phyloP scores from a whole-genome alignment of 345 rosid genomes.

The Laguncularia racemosa region DNA sequence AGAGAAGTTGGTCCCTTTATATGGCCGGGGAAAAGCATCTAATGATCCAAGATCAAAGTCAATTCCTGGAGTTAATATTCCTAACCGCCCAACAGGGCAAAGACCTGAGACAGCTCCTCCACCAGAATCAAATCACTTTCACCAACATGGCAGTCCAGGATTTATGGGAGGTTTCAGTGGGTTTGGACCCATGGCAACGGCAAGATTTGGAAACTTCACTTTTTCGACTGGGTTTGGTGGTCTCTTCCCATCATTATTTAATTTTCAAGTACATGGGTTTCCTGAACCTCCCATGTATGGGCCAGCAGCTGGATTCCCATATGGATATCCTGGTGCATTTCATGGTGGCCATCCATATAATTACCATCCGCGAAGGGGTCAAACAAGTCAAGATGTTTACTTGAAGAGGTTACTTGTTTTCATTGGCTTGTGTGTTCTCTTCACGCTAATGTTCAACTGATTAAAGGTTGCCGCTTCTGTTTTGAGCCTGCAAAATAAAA shows the following conservation, averaged over 20 bases:
- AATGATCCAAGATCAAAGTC: constrained; percentile 86
- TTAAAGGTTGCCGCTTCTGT: too few species aligned
- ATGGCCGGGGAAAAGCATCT: constrained; percentile 88
- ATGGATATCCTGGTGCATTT: constrained; percentile 57
- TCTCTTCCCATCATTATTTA: constrained; percentile 73
- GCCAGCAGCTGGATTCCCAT: constrained; percentile 60
- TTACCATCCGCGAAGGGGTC: constrained; percentile 43
- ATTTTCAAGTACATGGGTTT: constrained; percentile 79
- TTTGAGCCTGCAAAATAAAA: too few species aligned
- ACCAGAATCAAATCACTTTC: constrained; percentile 65
- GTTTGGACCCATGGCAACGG: constrained; percentile 63
- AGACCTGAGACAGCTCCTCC: constrained; percentile 97
- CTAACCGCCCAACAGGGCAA: constrained; percentile 92
- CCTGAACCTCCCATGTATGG: constrained; percentile 81
- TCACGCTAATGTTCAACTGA: constrained; percentile 31
- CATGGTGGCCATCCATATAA: constrained; percentile 68
- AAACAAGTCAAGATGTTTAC: constrained; percentile 71
- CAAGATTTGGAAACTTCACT: constrained; percentile 80
- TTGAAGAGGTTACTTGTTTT: constrained; percentile 55
- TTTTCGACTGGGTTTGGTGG: constrained; percentile 84
- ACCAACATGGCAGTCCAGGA: constrained; percentile 54
- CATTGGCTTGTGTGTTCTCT: constrained; percentile 41
- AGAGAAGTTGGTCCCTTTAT: constrained; percentile 85
- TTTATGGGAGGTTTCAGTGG: constrained; percentile 86
- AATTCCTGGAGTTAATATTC: constrained; percentile 70